phyloP scores from a whole-genome alignment of 2,329 filamentous ascomycete genomes.

The Colletotrichum sp. region DNA sequence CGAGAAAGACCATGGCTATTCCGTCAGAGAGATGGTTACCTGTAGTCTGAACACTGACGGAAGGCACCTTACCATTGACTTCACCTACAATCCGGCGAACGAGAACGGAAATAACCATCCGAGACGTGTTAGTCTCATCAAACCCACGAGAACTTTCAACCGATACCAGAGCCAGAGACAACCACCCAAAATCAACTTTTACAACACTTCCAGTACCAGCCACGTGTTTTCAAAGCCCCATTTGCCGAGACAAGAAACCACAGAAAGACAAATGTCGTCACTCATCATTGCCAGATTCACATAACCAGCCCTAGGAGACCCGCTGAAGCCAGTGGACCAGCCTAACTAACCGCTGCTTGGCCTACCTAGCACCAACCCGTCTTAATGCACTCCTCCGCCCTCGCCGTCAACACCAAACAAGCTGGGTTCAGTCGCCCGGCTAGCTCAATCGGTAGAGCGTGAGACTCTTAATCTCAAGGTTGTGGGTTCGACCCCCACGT shows the following conservation, averaged over 20 bases:
- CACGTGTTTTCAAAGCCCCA: too few species aligned
- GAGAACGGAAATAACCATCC: background rate
- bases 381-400: background rate
- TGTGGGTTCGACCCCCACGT: constrained; percentile 53
- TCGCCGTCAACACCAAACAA: background rate
- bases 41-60: too few species aligned
- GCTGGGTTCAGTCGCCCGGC: constrained; percentile 44
- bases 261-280: background rate
- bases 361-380: background rate
- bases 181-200: background rate
- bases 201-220: background rate
- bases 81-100: background rate
- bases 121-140: background rate
- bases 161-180: background rate
- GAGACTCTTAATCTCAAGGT: constrained; percentile 71
- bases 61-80: background rate
- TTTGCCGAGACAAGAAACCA: background rate
- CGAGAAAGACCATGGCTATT: background rate
- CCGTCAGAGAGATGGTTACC: too few species aligned
- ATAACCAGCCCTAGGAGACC: background rate
- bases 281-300: background rate
- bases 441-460: constrained; percentile 78
- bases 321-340: background rate
- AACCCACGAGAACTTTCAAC: background rate
- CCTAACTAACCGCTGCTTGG: background rate